Base-by-base conservation (phyloP, 2,329 filamentous ascomycete genomes). In the Colletotrichum sojae region DNA sequence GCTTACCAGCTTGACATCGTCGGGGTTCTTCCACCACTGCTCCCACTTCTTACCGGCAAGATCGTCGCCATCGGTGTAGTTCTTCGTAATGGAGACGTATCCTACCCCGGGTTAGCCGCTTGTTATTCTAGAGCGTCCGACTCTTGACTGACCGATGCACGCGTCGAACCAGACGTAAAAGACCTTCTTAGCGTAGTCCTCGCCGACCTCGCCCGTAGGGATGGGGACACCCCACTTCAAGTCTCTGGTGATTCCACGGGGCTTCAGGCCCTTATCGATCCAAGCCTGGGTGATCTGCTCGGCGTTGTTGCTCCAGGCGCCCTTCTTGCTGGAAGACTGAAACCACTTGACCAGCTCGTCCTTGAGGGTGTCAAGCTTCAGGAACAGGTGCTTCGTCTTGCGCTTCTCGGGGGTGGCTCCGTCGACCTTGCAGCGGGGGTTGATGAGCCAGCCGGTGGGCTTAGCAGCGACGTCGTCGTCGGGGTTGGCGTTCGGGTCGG, bases 11-110 rank as follows among this genome's bases (percentile, higher is more conserved):
- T 92, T 89, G 55, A 98, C 94, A 40, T 97, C 87, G 52, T 97
- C 91, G 0, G 94, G 94, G 79, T 97, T 92, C 77, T 92, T 91
- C 95, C 95, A 98, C 95, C 95, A 98, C 77, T 93, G 88, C 83
- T 97, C 91, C 95, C 95, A 98, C 71, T 97, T 87, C 52, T 90
- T 87, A 49, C 83, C 82, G 4, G 77, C 75, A 15, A 78, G 71
- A 69, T 85, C 77, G 61, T 80, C 79, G 15, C 80, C 78, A 63
- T 89, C 85, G 5, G 94, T 97, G 80, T 97, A 97, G 75, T 90
- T 94, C 72, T 93, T 94, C 1, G 95, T 97, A 74, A 98, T 98
- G 2, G 94, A 97, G n/a, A 94, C 91, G 78, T 98, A 98, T 20
- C 95, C 95, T 76, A 97, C 8, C 22, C 5, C 15, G 4, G 16